A percentile compares a stretch with the other conserved stretches of the same genome.
These are phyloP conservation scores for Microsporum canis DNA, from an alignment of 2,329 filamentous ascomycete species.

Conservation along the genomic window DNA sequence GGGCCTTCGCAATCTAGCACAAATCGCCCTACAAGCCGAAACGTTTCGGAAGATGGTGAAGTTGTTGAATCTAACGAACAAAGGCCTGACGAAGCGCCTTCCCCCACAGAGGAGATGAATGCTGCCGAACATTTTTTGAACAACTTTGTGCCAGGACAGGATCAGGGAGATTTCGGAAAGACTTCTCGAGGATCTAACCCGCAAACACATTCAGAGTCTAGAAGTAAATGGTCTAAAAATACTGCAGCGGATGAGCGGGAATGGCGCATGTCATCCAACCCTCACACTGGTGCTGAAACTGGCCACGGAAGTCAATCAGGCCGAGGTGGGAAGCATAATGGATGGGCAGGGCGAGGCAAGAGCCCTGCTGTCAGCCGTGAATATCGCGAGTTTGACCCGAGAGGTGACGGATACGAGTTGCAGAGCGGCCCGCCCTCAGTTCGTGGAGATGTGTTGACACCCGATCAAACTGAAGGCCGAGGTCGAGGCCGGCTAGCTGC, in stretches of 20 bases:
- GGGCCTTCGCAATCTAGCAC: neutral
- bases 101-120: slow-evolving; percentile 21
- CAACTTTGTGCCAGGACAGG: slow-evolving; percentile 22
- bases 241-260: slow-evolving; percentile 10
- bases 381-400: slow-evolving; percentile 14
- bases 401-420: slow-evolving; percentile 10
- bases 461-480: slow-evolving; percentile 15
- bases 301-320: slow-evolving; percentile 5
- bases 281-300: slow-evolving; percentile 11
- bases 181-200: slow-evolving; percentile 7
- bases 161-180: slow-evolving; percentile 10
- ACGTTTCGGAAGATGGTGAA: slow-evolving; percentile 31
- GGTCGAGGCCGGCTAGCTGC: slow-evolving; percentile 13
- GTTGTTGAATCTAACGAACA: slow-evolving; percentile 17
- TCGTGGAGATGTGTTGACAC: slow-evolving; percentile 12
- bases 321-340: slow-evolving; percentile 7
- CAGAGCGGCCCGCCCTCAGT: slow-evolving; percentile 8
- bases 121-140: slow-evolving; percentile 32
- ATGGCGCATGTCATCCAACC: slow-evolving; percentile 10
- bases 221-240: slow-evolving; percentile 7
- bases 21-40: slow-evolving; percentile 7
- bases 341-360: slow-evolving; percentile 12
- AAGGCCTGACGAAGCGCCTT: slow-evolving; percentile 6
- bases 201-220: slow-evolving; percentile 4
- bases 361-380: slow-evolving; percentile 11